These are phyloP conservation scores for Phycomyces blakesleeanus DNA, from an alignment of 192 early-diverging fungal genomes.

Conservation along the genomic window DNA sequence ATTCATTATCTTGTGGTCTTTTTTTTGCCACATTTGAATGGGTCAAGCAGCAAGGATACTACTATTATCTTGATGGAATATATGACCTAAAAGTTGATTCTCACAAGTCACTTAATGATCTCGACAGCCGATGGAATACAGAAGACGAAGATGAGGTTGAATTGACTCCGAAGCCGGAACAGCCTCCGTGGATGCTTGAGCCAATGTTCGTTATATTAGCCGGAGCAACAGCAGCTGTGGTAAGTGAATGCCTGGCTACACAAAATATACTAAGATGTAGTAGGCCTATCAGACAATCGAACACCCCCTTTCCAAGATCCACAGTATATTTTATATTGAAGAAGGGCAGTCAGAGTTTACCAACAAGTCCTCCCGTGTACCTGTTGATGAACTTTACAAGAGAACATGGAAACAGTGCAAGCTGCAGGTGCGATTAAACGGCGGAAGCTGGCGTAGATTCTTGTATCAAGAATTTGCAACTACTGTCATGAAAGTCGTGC, in stretches of 20 bases:
- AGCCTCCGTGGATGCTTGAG: slow-evolving; percentile 32
- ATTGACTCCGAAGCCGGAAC: slow-evolving; percentile 2
- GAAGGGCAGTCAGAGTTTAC: slow-evolving; percentile 51
- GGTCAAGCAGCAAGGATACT: slow-evolving; percentile 69
- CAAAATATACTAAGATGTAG: neutral
- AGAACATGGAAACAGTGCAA: slow-evolving; percentile 53
- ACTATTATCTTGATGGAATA: slow-evolving; percentile 53
- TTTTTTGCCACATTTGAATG: slow-evolving; percentile 80
- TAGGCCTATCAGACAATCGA: slow-evolving; percentile 71
- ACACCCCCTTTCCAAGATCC: slow-evolving; percentile 66
- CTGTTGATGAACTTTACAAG: slow-evolving; percentile 41
- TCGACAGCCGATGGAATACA: slow-evolving; percentile 21
- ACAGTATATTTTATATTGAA: slow-evolving; percentile 61
- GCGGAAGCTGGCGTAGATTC: slow-evolving; percentile 44
- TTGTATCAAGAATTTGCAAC: slow-evolving; percentile 50
- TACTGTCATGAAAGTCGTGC: slow-evolving; percentile 47
- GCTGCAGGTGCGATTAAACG: slow-evolving; percentile 33
- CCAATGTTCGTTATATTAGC: slow-evolving; percentile 39
- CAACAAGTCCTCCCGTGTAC: slow-evolving; percentile 37
- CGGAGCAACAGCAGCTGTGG: slow-evolving; percentile 36
- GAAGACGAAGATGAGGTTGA: slow-evolving; percentile 12
- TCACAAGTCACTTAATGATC: slow-evolving; percentile 8
- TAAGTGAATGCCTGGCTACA: slow-evolving; percentile 1
- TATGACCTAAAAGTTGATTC: slow-evolving; percentile 42
- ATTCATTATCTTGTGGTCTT: slow-evolving; percentile 64